Evolutionary conservation across 2,329 filamentous ascomycete genomes (phyloP).

Genomic region (Talaromyces amestolkiae): DNA sequence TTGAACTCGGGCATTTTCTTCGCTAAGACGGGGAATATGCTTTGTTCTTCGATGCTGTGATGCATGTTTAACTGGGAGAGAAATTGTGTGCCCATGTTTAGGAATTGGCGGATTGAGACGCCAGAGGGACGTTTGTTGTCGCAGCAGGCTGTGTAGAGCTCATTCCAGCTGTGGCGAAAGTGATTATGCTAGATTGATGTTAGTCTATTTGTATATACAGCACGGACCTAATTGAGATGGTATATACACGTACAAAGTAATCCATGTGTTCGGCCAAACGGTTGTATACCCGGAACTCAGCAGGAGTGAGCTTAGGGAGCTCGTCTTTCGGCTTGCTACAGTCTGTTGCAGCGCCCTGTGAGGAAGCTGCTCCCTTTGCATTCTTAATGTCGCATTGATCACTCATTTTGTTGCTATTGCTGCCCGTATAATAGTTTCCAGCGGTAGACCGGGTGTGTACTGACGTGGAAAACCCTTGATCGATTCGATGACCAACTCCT

Average conservation of each 20-base stretch:
- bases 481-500: too few species aligned
- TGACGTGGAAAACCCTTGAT: neutral
- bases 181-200: conserved; percentile 61
- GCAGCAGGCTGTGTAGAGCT: conserved; percentile 65
- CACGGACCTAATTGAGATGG: conserved; percentile 4
- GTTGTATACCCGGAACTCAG: conserved; percentile 70
- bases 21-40: conserved; percentile 77
- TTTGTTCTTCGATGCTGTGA: conserved; percentile 77
- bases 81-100: conserved; percentile 68
- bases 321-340: conserved; percentile 53
- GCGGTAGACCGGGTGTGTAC: neutral
- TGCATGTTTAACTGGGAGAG: conserved; percentile 68
- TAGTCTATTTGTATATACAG: neutral
- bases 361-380: conserved; percentile 41
- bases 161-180: conserved; percentile 72
- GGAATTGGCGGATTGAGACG: conserved; percentile 67
- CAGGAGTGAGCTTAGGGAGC: conserved; percentile 63
- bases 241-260: conserved; percentile 53
- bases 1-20: conserved; percentile 75
- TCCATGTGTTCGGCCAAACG: conserved; percentile 74
- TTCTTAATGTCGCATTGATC: conserved; percentile 29
- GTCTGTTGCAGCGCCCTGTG: neutral
- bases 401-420: neutral
- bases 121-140: conserved; percentile 58
- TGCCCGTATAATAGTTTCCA: neutral